These are phyloP conservation scores for Tephrocybe sp. DNA, from an alignment of 768 basidiomycete genomes.

Conservation along the genomic window DNA sequence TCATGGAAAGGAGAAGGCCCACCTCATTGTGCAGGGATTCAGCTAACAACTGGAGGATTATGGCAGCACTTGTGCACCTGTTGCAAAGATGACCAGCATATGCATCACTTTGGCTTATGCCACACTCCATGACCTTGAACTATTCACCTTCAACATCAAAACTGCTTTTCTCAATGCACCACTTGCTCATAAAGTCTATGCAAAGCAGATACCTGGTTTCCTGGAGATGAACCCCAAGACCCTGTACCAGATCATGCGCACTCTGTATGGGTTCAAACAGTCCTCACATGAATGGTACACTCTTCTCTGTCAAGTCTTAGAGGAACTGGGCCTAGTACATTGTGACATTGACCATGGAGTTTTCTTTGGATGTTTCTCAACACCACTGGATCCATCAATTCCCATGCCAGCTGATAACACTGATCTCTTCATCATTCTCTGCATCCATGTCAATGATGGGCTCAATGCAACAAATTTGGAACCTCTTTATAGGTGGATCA, in stretches of 20 bases:
- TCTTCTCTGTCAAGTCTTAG: slow-evolving; percentile 7
- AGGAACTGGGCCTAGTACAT: slow-evolving; percentile 12
- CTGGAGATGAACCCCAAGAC: slow-evolving; percentile 16
- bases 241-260: not conserved
- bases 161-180: slow-evolving; percentile 26
- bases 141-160: slow-evolving; percentile 28
- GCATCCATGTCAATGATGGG: too few species aligned
- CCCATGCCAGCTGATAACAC: too few species aligned
- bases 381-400: too few species aligned
- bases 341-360: slow-evolving; percentile 27
- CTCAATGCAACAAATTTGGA: too few species aligned
- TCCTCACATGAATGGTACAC: slow-evolving; percentile 3
- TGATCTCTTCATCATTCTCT: too few species aligned
- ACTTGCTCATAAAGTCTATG: slow-evolving; percentile 19
- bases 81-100: too few species aligned
- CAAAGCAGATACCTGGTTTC: slow-evolving; percentile 7
- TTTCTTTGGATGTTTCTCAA: too few species aligned
- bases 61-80: too few species aligned
- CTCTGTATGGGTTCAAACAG: slow-evolving; percentile 3
- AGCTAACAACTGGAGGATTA: too few species aligned
- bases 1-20: too few species aligned
- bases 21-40: too few species aligned
- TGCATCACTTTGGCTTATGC: not conserved
- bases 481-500: too few species aligned
- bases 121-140: slow-evolving; percentile 16